phyloP scores from a whole-genome alignment of 78 protist genomes.

The Monocercomonoides exilis region DNA sequence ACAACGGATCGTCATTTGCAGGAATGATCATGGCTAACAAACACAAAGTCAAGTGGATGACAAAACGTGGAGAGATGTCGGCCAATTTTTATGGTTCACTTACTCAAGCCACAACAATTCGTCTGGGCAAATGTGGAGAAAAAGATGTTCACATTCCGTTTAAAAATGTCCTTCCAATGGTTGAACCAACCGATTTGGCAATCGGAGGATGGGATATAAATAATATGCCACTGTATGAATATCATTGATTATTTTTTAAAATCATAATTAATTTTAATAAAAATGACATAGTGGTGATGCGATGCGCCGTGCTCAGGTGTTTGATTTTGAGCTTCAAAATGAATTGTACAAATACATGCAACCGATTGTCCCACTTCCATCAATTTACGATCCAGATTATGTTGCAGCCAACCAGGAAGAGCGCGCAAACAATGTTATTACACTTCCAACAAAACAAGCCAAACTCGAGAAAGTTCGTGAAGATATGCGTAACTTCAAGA shows the following conservation, averaged over 20 bases:
- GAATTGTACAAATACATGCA: constrained; percentile 73
- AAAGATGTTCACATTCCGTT: constrained; percentile 75
- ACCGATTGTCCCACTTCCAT: constrained; percentile 69
- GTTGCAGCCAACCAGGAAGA: constrained; percentile 96
- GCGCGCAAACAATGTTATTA: constrained; percentile 88
- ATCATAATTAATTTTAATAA: no score
- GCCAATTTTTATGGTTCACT: constrained; percentile 92
- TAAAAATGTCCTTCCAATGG: constrained; percentile 87
- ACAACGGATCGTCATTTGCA: constrained; percentile 94
- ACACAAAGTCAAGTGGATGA: constrained; percentile 70
- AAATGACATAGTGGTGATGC: constrained; percentile 61
- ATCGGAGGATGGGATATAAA: constrained; percentile 98
- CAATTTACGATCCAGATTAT: constrained; percentile 89
- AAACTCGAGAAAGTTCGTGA: constrained; percentile 74
- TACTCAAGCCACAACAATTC: constrained; percentile 76
- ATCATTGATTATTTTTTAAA: background rate
- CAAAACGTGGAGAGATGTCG: constrained; percentile 64
- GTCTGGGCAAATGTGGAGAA: constrained; percentile 53
- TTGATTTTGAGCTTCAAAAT: constrained; percentile 75
- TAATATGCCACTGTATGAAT: constrained; percentile 44
- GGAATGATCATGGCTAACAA: constrained; percentile 90
- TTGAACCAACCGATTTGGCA: constrained; percentile 89
- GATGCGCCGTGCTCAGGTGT: constrained; percentile 88
- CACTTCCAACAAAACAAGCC: constrained; percentile 61
- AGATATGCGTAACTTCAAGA: constrained; percentile 91